Conservation (phyloP, 805 yeast species). For the Hanseniaspora singularis region DNA sequence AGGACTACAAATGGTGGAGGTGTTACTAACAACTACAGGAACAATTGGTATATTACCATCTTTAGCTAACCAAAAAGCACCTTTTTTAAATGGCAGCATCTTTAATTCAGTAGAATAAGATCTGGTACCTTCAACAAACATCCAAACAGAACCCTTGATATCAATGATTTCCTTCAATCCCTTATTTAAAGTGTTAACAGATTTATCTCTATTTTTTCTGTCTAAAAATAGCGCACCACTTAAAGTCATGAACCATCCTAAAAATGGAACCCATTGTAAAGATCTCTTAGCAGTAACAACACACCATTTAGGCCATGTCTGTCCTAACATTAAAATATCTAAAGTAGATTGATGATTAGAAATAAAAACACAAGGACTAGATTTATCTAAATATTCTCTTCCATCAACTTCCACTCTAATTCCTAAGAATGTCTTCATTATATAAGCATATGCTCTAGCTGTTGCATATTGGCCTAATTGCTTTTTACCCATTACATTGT, state of each 20-base stretch:
- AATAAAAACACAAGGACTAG: slow-evolving; percentile 64
- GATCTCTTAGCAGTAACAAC: slow-evolving; percentile 86
- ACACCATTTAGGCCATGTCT: slow-evolving; percentile 74
- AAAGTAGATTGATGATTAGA: slow-evolving; percentile 87
- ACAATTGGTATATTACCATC: slow-evolving; percentile 83
- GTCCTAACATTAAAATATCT: slow-evolving; percentile 73
- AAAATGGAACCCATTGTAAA: slow-evolving; percentile 69
- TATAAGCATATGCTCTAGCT: slow-evolving; percentile 65
- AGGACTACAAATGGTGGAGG: slow-evolving; percentile 57
- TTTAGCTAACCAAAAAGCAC: slow-evolving; percentile 94
- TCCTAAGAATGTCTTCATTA: slow-evolving; percentile 53
- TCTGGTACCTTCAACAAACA: slow-evolving; percentile 97
- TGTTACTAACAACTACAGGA: slow-evolving; percentile 80
- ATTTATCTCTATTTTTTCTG: slow-evolving; percentile 62
- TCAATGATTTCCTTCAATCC: slow-evolving; percentile 54
- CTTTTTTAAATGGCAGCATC: slow-evolving; percentile 84
- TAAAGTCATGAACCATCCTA: slow-evolving; percentile 94
- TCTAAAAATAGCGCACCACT: slow-evolving; percentile 88
- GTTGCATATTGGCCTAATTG: slow-evolving; percentile 80
- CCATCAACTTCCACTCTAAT: slow-evolving; percentile 57
- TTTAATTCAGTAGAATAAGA: slow-evolving; percentile 59
- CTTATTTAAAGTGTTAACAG: slow-evolving; percentile 57
- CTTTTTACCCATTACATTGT: slow-evolving; percentile 59
- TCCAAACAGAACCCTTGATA: slow-evolving; percentile 63
- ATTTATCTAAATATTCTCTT: slow-evolving; percentile 41